Evolutionary conservation across 768 basidiomycete species (phyloP).

Genomic region (Omphalotus guepiniiformis): DNA sequence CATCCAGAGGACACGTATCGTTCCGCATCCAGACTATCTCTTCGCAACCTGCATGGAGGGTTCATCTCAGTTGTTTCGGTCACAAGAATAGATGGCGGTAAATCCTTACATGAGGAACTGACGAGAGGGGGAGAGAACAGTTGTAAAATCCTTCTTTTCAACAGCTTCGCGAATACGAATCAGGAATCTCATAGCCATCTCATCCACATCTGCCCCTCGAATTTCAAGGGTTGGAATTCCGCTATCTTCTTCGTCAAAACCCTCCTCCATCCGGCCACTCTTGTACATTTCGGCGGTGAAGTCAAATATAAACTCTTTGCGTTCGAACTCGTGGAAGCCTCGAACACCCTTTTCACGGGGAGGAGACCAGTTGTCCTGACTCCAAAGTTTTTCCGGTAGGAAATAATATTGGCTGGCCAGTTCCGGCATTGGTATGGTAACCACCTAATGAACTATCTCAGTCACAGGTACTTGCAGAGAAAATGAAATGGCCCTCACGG

Average conservation of each 20-base stretch:
- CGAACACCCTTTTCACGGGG: not conserved
- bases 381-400: not conserved
- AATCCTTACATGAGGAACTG: not conserved
- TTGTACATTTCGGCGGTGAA: too few relatives aligned
- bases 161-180: not conserved
- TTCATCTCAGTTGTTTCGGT: not conserved
- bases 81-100: not conserved
- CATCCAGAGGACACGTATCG: not conserved
- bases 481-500: not conserved
- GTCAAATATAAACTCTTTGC: not conserved
- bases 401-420: too few relatives aligned
- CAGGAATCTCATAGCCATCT: not conserved
- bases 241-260: not conserved
- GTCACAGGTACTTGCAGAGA: not conserved
- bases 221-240: not conserved
- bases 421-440: too few relatives aligned
- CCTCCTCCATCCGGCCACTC: too few relatives aligned
- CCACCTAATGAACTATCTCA: too few relatives aligned
- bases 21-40: not conserved
- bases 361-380: not conserved
- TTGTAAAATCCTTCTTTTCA: not conserved
- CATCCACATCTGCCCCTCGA: not conserved
- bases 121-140: not conserved
- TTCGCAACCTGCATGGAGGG: not conserved
- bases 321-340: not conserved